A percentile compares a stretch with the other conserved stretches of the same genome.
phyloP scores from a whole-genome alignment of 2,329 filamentous ascomycete genomes.

The Metarhizium guizhouense region DNA sequence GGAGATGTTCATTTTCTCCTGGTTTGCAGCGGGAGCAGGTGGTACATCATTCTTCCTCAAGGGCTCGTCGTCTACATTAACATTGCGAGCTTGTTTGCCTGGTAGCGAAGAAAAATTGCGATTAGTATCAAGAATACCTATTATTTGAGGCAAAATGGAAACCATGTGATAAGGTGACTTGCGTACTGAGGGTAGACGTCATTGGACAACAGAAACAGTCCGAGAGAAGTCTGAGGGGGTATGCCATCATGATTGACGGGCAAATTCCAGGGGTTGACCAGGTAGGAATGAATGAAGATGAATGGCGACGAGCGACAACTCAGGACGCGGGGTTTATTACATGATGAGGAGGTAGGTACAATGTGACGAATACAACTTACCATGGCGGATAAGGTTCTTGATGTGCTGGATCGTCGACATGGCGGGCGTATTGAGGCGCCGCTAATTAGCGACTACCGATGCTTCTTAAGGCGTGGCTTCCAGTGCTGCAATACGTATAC shows the following conservation, averaged over 20 bases:
- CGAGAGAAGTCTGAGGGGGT: background rate
- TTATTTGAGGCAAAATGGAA: background rate
- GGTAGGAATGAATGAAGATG: background rate
- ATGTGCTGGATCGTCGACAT: slow-evolving; percentile 84
- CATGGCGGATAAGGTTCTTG: slow-evolving; percentile 97
- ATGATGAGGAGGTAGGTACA: background rate
- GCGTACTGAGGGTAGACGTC: background rate
- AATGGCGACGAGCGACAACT: too few relatives aligned
- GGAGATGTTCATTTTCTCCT: slow-evolving; percentile 43
- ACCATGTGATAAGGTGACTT: too few relatives aligned
- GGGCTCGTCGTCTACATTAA: slow-evolving; percentile 41
- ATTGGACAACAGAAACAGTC: background rate
- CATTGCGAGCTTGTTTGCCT: slow-evolving; percentile 81
- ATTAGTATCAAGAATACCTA: background rate
- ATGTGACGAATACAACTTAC: slow-evolving; percentile 28
- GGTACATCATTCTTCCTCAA: slow-evolving; percentile 43
- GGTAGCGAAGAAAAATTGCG: background rate
- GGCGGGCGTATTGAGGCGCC: slow-evolving; percentile 11
- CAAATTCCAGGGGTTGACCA: background rate
- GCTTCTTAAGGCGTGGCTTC: background rate
- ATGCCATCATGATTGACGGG: slow-evolving; percentile 6
- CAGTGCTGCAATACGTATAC: background rate
- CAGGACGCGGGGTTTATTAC: background rate
- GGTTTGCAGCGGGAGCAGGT: slow-evolving; percentile 38
- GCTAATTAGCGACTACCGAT: slow-evolving; percentile 11